These are phyloP conservation scores for Clonostachys rhizophaga DNA, from an alignment of 2,329 filamentous ascomycete genomes.

Conservation along the genomic window DNA sequence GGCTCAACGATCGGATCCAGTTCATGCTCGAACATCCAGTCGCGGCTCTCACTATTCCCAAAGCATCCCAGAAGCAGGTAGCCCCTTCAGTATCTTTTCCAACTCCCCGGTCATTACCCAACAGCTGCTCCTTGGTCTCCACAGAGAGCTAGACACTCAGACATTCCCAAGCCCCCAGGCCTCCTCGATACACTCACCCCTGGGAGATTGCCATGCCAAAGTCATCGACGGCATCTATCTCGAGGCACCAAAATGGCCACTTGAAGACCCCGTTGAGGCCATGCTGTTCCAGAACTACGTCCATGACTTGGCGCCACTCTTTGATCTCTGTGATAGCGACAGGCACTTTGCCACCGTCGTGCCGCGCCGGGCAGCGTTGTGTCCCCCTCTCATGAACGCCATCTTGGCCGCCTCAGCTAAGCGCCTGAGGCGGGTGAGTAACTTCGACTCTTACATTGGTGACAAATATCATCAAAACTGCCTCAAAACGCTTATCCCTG, in stretches of 20 bases:
- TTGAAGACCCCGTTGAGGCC: constrained; percentile 13
- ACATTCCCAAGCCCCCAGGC: not conserved
- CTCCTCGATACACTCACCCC: no score
- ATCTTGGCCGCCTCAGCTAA: constrained; percentile 51
- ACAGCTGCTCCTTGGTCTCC: no score
- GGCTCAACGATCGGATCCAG: not conserved
- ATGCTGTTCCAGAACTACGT: constrained; percentile 18
- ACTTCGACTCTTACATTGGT: constrained; percentile 43
- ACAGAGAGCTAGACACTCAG: not conserved
- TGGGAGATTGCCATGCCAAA: not conserved
- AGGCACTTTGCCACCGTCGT: constrained; percentile 49
- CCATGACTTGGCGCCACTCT: constrained; percentile 19
- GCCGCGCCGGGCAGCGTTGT: constrained; percentile 43
- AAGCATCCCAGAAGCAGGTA: not conserved
- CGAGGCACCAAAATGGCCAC: not conserved
- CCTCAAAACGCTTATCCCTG: constrained; percentile 30
- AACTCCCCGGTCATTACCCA: no score
- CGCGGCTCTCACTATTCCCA: no score
- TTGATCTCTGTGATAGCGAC: constrained; percentile 32
- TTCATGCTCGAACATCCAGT: no score
- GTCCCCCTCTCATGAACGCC: constrained; percentile 48
- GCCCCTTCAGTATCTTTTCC: not conserved
- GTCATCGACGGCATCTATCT: not conserved
- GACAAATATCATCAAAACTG: constrained; percentile 50
- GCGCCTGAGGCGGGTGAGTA: constrained; percentile 35